Base-by-base conservation (phyloP, 1,284 basidiomycete species). In the Schizophyllum commune region DNA sequence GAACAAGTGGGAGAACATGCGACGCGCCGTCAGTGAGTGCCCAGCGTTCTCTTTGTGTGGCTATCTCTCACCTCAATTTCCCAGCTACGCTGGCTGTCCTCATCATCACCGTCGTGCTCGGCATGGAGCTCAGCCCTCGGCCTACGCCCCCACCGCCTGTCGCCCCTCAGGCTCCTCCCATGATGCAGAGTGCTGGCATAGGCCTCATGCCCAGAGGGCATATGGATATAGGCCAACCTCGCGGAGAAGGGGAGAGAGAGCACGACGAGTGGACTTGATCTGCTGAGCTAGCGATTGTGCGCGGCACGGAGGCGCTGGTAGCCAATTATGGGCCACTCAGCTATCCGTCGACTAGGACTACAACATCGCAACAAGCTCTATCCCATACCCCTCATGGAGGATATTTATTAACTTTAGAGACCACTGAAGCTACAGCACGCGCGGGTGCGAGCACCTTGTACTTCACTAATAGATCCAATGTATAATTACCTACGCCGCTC, bases 1-100 rank as follows among this genome's bases (percentile, higher is more conserved):
- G 68, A 87, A 89, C 32, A 94, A 91, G 71, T 96, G 94, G 94
- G 88, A 94, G 68, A 94, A 93, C 60, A 93, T 94, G 78, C 83
- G 92, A 57, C 85, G 90, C 62, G 88, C 91, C 58, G 92, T 96
- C 66, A 78, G 92, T 92, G 66, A 76, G 86, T 82, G 27, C 27
- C 2, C 19, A 58, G 27, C 33, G 21, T 61, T 22, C 22, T 52
- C 33, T 60, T 57, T 47, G n/a, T 6, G 20, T 33, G 7, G 58
- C 32, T n/a, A 39, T 32, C 21, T 32, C 22, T 52, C 22, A 47
- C 57, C 58, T 65, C 60, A 57, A 62, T 55, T 55, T 6, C 2
- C 55, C 32, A 89, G 88, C 80, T 55, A 82, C 87, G 11, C 76
- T 93, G 34, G 75, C 79, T 22, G 82, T 78, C 4, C 88, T 92